Evolutionary conservation across 73 alveolate species (phyloP), one percentile per base, ranked within the genome.

Genomic region (Tetrahymena borealis): DNA sequence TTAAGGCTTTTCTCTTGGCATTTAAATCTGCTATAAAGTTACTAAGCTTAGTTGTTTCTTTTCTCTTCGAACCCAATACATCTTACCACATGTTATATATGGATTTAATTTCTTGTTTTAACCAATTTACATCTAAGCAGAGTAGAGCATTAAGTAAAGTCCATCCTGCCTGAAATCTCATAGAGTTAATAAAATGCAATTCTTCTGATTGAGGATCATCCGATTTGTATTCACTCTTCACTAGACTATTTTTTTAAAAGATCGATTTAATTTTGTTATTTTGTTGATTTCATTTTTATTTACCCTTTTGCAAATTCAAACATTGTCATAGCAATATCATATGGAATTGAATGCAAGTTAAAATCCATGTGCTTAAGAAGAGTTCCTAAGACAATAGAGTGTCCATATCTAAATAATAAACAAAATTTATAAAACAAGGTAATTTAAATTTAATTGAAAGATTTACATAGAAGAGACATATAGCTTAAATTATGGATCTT

Each of bases 221-320:
- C 9, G 85, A 60, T 35, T 60, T 60, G 28, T 60, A 60, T 15
- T 60, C 85, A 24, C 37, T 60, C 85, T 60, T 60, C 0, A 60
- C 85, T 60, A 60, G 28, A 5, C 85, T 60, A 60, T 7, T n/a
- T 7, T 18, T 18, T 60, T 60, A 6, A 18, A 60, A 6, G 1
- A 3, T 42, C 16, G 35, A 60, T 15, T 24, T 7, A 4, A 11
- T 42, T 42, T 42, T 42, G 7, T n/a, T 8, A 40, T 7, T 42
- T 42, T 42, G 24, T 11, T 42, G 16, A 42, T 7, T 15, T 43
- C 7, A 9, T 43, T 43, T 11, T 43, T 43, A 39, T 7, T 60
- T 60, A 60, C 85, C 85, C 85, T 60, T 60, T 60, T 60, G 85
- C 85, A 60, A 60, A 60, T 60, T 60, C 85, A 60, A 60, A 60